These are phyloP conservation scores for cucumber (Cucumis sativus) DNA, from an alignment of 306 rosid species.

Conservation along the genomic window DNA sequence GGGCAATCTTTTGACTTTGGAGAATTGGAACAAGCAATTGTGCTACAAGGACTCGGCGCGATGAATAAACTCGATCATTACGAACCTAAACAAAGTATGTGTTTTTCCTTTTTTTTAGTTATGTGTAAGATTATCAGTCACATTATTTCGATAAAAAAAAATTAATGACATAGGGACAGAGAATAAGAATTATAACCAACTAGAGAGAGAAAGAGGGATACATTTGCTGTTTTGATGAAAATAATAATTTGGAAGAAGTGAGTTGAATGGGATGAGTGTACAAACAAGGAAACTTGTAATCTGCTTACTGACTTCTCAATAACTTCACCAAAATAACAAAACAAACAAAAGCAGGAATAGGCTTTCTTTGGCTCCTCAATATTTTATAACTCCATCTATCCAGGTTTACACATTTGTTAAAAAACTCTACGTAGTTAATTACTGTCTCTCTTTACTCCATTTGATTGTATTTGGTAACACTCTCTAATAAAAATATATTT, in stretches of 20 bases:
- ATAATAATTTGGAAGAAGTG: slow-evolving; percentile 38
- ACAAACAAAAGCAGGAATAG: slow-evolving; percentile 17
- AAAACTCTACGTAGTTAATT: too few relatives aligned
- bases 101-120: not conserved
- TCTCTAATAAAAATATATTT: too few relatives aligned
- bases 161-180: slow-evolving; percentile 25
- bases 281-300: slow-evolving; percentile 44
- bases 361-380: too few relatives aligned
- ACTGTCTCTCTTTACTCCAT: too few relatives aligned
- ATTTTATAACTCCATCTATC: too few relatives aligned
- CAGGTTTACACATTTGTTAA: too few relatives aligned
- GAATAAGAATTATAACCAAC: slow-evolving; percentile 26
- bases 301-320: slow-evolving; percentile 39
- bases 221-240: slow-evolving; percentile 38
- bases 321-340: slow-evolving; percentile 21
- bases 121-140: not conserved
- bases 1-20: slow-evolving; percentile 76
- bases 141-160: not conserved
- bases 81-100: slow-evolving; percentile 70
- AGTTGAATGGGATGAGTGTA: slow-evolving; percentile 45
- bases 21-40: slow-evolving; percentile 89
- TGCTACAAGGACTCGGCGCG: slow-evolving; percentile 41
- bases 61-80: slow-evolving; percentile 38
- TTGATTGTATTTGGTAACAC: too few relatives aligned
- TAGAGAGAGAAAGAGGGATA: slow-evolving; percentile 11